These are phyloP conservation scores for Fusarium chaquense DNA, from an alignment of 2,329 filamentous ascomycete genomes.

Conservation along the genomic window DNA sequence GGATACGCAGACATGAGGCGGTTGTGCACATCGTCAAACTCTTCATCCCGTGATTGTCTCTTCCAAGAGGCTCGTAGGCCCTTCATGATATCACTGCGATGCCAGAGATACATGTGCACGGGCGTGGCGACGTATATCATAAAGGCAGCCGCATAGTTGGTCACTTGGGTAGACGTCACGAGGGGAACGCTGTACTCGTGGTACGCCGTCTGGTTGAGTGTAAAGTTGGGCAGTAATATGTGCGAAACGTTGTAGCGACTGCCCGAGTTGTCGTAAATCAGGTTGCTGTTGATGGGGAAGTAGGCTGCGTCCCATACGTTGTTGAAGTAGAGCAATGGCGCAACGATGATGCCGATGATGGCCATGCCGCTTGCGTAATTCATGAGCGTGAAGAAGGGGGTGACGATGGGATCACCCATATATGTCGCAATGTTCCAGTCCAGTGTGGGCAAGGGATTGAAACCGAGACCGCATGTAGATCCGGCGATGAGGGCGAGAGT, in stretches of 20 bases:
- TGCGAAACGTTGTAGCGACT: constrained; percentile 62
- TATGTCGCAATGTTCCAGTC: constrained; percentile 56
- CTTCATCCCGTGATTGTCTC: constrained; percentile 52
- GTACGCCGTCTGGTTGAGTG: constrained; percentile 65
- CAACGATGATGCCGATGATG: constrained; percentile 64
- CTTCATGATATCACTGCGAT: constrained; percentile 48
- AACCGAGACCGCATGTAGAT: constrained; percentile 53
- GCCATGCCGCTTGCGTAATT: constrained; percentile 55
- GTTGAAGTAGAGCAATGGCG: constrained; percentile 61
- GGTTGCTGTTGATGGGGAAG: constrained; percentile 66
- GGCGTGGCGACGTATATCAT: constrained; percentile 48
- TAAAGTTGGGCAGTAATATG: constrained; percentile 62
- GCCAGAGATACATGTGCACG: constrained; percentile 50
- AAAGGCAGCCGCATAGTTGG: constrained; percentile 51
- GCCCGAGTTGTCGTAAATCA: constrained; percentile 69
- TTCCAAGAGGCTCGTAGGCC: constrained; percentile 47
- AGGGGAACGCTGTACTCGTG: constrained; percentile 65
- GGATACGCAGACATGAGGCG: constrained; percentile 50
- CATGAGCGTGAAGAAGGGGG: constrained; percentile 48
- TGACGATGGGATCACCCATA: constrained; percentile 50
- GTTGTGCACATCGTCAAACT: constrained; percentile 52
- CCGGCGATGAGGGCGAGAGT: constrained; percentile 53
- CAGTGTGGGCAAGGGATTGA: constrained; percentile 55
- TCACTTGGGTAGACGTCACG: constrained; percentile 58
- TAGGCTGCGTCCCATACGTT: constrained; percentile 64